phyloP scores from a whole-genome alignment of 139 green algal genomes.

The Chlorella vulgaris region DNA sequence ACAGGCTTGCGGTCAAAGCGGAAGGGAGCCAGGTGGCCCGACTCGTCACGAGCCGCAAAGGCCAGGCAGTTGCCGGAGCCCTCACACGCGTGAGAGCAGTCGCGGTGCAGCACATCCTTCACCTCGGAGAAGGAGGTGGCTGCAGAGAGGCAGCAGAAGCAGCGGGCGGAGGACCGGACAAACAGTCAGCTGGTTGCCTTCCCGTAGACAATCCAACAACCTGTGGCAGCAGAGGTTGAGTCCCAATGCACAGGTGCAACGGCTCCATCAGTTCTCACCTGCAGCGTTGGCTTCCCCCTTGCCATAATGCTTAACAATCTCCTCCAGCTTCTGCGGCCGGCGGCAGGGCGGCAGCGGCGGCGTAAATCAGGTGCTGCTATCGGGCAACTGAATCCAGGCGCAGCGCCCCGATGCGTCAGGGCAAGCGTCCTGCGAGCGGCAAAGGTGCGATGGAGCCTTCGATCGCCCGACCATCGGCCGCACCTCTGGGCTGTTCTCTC shows the following conservation, averaged over 20 bases:
- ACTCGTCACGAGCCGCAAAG: slow-evolving; percentile 64
- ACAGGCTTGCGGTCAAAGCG: slow-evolving; percentile 17
- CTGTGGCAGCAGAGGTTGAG: no score
- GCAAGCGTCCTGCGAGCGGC: no score
- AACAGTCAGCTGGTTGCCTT: no score
- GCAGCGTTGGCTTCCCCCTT: neutral
- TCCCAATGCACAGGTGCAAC: no score
- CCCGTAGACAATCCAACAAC: no score
- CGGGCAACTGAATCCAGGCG: no score
- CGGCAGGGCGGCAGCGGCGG: neutral
- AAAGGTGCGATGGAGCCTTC: no score
- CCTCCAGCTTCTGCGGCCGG: slow-evolving; percentile 3
- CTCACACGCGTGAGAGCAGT: slow-evolving; percentile 2
- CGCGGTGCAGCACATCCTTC: slow-evolving; percentile 15
- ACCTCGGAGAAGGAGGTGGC: neutral
- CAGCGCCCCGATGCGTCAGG: no score
- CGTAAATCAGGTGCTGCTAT: neutral
- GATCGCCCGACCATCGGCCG: neutral
- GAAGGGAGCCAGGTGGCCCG: slow-evolving; percentile 55
- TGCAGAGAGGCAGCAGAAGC: neutral
- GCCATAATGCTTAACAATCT: slow-evolving; percentile 15
- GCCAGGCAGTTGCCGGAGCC: slow-evolving; percentile 58
- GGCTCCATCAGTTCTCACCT: no score
- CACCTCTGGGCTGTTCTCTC: neutral
- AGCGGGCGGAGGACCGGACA: neutral